A percentile compares a stretch with the other conserved stretches of the same genome.
Conservation (phyloP, 169 alveolate species). For the Fabrea salina region DNA sequence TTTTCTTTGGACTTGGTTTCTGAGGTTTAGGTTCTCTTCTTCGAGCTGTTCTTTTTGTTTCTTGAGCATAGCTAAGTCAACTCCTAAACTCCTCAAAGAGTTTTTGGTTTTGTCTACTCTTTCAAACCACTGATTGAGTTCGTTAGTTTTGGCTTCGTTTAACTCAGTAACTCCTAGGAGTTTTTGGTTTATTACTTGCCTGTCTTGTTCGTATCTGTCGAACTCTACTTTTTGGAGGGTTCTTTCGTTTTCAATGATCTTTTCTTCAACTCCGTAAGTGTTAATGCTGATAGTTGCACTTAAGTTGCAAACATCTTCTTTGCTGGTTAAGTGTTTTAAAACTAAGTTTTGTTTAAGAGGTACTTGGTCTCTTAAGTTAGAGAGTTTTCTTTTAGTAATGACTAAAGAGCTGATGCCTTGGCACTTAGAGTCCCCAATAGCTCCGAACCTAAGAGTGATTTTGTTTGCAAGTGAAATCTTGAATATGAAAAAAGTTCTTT, state of each 20-base stretch:
- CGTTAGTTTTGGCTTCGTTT: constrained; percentile 39
- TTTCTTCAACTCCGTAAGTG: constrained; percentile 38
- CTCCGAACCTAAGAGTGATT: neutral
- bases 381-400: constrained; percentile 11
- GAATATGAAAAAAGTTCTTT: neutral
- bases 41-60: constrained; percentile 40
- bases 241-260: constrained; percentile 58
- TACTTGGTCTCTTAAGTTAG: constrained; percentile 14
- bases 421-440: constrained; percentile 27
- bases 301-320: neutral
- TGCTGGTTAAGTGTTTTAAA: neutral
- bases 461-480: neutral
- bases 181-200: constrained; percentile 45
- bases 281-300: neutral
- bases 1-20: constrained; percentile 39
- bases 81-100: constrained; percentile 44
- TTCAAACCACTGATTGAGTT: constrained; percentile 46
- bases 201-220: constrained; percentile 54
- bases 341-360: neutral
- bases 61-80: constrained; percentile 42
- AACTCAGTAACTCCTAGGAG: constrained; percentile 36
- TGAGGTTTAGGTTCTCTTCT: constrained; percentile 42
- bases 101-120: constrained; percentile 51
- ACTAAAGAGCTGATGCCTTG: constrained; percentile 9
- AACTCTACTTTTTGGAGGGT: constrained; percentile 44